phyloP scores from a whole-genome alignment of 257 asterid species.

The Lithospermum erythrorhizon region DNA sequence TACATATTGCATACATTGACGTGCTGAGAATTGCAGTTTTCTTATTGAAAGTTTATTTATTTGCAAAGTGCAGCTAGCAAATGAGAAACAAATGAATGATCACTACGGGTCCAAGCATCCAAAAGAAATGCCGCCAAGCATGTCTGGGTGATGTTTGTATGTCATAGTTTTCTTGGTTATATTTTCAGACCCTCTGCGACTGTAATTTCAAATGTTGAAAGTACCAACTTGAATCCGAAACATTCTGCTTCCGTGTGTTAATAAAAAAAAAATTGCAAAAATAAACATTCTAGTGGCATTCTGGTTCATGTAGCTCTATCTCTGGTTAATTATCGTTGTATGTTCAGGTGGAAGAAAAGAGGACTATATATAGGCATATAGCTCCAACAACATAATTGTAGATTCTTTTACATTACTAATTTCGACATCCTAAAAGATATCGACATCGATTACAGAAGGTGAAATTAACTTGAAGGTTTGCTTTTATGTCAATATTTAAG shows the following conservation, averaged over 20 bases:
- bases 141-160: constrained; percentile 39
- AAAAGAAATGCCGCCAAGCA: constrained; percentile 75
- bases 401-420: too few species aligned
- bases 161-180: constrained; percentile 2
- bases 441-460: too few species aligned
- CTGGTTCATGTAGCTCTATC: background rate
- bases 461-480: too few species aligned
- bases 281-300: background rate
- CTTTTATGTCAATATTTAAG: too few species aligned
- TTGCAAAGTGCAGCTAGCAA: constrained; percentile 73
- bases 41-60: background rate
- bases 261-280: constrained; percentile 13
- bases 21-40: background rate
- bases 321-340: too few species aligned
- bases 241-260: constrained; percentile 13
- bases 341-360: too few species aligned
- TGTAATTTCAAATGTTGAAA: constrained; percentile 16
- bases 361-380: too few species aligned
- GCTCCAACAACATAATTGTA: background rate
- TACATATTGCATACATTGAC: too few species aligned
- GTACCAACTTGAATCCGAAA: constrained; percentile 13
- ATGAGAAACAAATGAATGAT: constrained; percentile 73
- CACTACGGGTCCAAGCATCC: constrained; percentile 93
- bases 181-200: constrained; percentile 10
- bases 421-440: background rate